A percentile compares a stretch with the other conserved stretches of the same genome.
Conservation (phyloP, 257 asterid species). For the Solanum dulcamara region DNA sequence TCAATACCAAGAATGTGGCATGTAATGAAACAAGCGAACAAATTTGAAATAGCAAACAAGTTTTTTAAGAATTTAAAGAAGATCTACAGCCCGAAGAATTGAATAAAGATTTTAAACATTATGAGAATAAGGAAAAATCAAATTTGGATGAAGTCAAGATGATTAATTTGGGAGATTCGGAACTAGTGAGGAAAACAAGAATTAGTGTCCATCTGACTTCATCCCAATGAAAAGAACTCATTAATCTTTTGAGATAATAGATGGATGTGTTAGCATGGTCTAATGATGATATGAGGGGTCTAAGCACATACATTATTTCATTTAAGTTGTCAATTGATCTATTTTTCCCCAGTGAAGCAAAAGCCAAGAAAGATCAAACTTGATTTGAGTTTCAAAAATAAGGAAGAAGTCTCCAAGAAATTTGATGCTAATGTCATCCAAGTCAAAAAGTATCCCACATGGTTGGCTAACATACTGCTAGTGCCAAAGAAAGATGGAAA, state of each 20-base stretch:
- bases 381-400: neutral
- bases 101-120: neutral
- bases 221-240: neutral
- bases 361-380: neutral
- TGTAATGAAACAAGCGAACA: neutral
- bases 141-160: neutral
- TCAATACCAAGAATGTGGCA: neutral
- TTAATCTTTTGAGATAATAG: neutral
- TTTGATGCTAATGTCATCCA: neutral
- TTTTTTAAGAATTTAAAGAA: neutral
- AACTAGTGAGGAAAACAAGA: neutral
- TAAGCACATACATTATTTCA: neutral
- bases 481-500: neutral
- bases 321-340: neutral
- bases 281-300: neutral
- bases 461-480: neutral
- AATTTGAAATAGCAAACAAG: neutral
- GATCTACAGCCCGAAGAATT: neutral
- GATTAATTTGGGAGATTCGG: neutral
- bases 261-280: neutral
- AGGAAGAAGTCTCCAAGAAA: neutral
- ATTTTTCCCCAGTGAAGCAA: neutral
- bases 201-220: neutral
- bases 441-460: neutral
- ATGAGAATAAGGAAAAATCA: neutral